A percentile compares a stretch with the other conserved stretches of the same genome.
Evolutionary conservation across 2,329 filamentous ascomycete genomes (phyloP).

Genomic region (Aureobasidium namibiae): DNA sequence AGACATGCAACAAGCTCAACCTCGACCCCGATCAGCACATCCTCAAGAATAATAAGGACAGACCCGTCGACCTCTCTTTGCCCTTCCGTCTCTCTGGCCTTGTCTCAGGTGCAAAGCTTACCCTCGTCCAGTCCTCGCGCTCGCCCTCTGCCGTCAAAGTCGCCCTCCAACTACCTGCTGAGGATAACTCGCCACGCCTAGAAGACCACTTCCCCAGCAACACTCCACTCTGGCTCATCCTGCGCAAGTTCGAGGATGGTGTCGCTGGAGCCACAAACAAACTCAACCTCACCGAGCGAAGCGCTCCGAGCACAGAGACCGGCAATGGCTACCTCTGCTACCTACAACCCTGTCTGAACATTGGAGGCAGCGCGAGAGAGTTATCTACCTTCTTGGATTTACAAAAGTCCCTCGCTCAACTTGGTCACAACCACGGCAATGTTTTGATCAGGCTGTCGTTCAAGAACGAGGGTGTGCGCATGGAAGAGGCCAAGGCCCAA

Average conservation of each 20-base stretch:
- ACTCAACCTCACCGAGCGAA: slow-evolving; percentile 75
- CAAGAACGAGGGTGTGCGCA: slow-evolving; percentile 63
- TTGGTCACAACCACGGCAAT: slow-evolving; percentile 80
- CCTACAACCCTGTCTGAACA: slow-evolving; percentile 74
- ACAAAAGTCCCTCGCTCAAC: slow-evolving; percentile 78
- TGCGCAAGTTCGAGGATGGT: slow-evolving; percentile 82
- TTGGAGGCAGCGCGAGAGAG: slow-evolving; percentile 69
- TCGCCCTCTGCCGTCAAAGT: slow-evolving; percentile 81
- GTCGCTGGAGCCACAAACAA: slow-evolving; percentile 46
- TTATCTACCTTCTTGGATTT: slow-evolving; percentile 69
- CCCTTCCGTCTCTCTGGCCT: slow-evolving; percentile 79
- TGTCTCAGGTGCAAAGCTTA: slow-evolving; percentile 77
- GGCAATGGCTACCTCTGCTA: slow-evolving; percentile 73
- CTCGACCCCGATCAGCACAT: slow-evolving; percentile 65
- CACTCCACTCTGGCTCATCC: slow-evolving; percentile 77
- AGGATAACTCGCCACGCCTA: slow-evolving; percentile 60
- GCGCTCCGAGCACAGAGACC: slow-evolving; percentile 54
- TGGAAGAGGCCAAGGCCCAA: slow-evolving; percentile 77
- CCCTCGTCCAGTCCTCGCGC: slow-evolving; percentile 79
- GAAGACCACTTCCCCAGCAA: slow-evolving; percentile 82
- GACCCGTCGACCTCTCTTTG: slow-evolving; percentile 74
- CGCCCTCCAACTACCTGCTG: slow-evolving; percentile 73
- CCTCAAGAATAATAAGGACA: slow-evolving; percentile 82
- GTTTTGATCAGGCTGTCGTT: slow-evolving; percentile 72
- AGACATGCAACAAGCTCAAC: slow-evolving; percentile 78